Evolutionary conservation across 495 filamentous ascomycete genomes (phyloP).

Genomic region (Penicillium maclennaniae): DNA sequence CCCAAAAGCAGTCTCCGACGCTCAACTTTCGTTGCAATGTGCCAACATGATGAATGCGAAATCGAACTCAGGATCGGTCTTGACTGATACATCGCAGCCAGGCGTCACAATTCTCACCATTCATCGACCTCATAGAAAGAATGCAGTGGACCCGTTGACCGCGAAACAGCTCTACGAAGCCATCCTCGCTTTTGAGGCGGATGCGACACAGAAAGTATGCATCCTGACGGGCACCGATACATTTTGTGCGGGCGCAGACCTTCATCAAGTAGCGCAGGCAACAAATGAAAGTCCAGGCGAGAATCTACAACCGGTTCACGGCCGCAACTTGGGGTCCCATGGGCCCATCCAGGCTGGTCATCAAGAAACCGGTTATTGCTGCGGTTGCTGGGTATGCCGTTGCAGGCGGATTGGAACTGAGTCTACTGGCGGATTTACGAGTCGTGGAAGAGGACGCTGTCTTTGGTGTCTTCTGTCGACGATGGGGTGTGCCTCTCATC

Average conservation of each 20-base stretch:
- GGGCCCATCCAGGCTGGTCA: constrained; percentile 40
- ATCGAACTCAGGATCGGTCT: not conserved
- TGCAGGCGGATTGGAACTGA: constrained; percentile 46
- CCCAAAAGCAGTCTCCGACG: constrained; percentile 1
- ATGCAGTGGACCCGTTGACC: constrained; percentile 37
- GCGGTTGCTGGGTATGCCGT: constrained; percentile 48
- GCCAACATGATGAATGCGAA: not conserved
- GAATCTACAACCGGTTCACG: constrained; percentile 23
- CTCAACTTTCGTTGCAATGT: not conserved
- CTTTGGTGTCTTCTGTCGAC: constrained; percentile 48
- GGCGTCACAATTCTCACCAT: constrained; percentile 45
- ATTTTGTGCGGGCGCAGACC: constrained; percentile 47
- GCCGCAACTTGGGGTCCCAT: constrained; percentile 38
- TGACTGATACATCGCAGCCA: constrained; percentile 13
- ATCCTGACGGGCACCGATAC: constrained; percentile 35
- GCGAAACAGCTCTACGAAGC: constrained; percentile 37
- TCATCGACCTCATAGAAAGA: constrained; percentile 37
- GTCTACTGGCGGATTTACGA: constrained; percentile 44
- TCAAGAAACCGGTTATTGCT: constrained; percentile 40
- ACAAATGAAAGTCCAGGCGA: constrained; percentile 2
- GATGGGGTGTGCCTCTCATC: constrained; percentile 48
- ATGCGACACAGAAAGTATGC: constrained; percentile 43
- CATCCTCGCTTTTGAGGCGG: constrained; percentile 41
- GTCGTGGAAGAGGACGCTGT: constrained; percentile 45
- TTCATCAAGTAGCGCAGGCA: constrained; percentile 32